These are phyloP conservation scores for Salix suchowensis DNA, from an alignment of 345 rosid species.

Conservation along the genomic window DNA sequence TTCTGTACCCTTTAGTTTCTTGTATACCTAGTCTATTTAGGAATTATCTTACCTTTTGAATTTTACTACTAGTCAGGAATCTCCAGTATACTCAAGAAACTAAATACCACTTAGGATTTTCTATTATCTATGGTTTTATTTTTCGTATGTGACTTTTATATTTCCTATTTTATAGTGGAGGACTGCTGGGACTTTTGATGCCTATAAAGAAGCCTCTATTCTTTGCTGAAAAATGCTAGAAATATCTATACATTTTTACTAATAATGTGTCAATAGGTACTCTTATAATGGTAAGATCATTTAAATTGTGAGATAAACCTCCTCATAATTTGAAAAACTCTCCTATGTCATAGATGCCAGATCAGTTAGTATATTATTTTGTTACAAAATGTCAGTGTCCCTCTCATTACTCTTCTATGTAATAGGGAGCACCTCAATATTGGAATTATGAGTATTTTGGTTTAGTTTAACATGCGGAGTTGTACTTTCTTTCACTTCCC, in stretches of 20 bases:
- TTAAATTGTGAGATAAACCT: background rate
- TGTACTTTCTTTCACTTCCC: background rate
- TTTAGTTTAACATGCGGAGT: background rate
- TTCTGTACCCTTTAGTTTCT: background rate
- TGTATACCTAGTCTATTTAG: background rate
- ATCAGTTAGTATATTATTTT: background rate
- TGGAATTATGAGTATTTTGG: background rate
- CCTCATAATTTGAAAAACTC: background rate
- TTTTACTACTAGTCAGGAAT: background rate
- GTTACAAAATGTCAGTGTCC: background rate
- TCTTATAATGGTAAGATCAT: background rate
- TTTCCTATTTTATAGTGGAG: background rate
- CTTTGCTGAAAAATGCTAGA: background rate
- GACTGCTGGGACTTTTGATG: background rate
- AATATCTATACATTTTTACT: background rate
- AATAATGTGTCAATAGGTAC: background rate
- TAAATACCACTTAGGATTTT: background rate
- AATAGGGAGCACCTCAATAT: background rate
- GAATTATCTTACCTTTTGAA: background rate
- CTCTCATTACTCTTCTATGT: background rate
- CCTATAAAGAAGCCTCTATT: background rate
- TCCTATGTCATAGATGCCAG: background rate
- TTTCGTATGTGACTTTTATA: background rate
- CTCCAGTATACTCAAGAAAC: background rate
- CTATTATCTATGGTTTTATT: background rate